Conservation (phyloP, 2,329 filamentous ascomycete species). For the Pyrenochaeta sp. region DNA sequence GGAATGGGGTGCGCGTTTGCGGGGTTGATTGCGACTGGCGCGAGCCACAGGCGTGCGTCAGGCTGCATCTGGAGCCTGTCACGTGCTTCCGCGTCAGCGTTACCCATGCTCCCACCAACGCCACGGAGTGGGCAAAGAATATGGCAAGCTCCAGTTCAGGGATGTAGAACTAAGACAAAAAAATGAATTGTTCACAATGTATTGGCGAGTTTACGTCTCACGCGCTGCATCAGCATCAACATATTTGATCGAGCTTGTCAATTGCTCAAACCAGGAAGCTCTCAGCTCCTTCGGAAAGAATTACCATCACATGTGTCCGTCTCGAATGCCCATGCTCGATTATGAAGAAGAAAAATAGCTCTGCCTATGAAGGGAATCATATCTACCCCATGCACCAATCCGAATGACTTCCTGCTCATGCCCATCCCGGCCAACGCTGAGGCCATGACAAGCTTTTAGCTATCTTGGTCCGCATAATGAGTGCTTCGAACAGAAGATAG, state of each 20-base stretch:
- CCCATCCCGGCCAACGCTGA: constrained; percentile 5
- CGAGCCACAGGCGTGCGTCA: neutral
- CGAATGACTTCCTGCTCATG: constrained; percentile 1
- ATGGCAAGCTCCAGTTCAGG: no score
- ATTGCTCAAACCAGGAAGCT: no score
- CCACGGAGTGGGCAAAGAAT: no score
- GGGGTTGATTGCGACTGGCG: constrained; percentile 1
- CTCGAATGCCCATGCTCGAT: constrained; percentile 12
- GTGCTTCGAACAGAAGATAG: constrained; percentile 13
- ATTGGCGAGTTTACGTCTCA: no score
- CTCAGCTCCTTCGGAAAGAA: no score
- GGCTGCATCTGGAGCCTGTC: neutral
- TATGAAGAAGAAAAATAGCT: constrained; percentile 13
- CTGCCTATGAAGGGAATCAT: constrained; percentile 23
- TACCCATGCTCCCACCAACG: no score
- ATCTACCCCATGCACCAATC: constrained; percentile 17
- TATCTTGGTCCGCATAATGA: constrained; percentile 16
- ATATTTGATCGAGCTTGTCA: no score
- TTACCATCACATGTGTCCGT: no score
- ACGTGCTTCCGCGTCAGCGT: neutral
- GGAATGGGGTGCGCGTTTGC: neutral
- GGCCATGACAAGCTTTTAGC: constrained; percentile 20
- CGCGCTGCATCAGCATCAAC: no score
- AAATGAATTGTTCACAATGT: no score
- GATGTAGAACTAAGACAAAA: no score